Conservation (phyloP, 768 basidiomycete species). For the Gloeophyllum trabeum region DNA sequence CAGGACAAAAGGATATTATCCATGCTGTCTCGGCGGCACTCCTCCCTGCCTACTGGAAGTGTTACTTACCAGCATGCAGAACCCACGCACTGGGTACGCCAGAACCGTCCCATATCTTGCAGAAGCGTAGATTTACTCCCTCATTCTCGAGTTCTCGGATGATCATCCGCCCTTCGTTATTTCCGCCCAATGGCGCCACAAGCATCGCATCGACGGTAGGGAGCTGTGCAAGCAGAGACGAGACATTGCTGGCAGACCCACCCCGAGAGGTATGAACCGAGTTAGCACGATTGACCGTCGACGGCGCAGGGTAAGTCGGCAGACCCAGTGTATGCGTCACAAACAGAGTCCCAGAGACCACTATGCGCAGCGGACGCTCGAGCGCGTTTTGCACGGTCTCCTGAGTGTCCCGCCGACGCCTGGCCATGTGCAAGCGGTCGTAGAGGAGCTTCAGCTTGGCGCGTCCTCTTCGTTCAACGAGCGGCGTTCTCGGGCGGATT, state of each 20-base stretch:
- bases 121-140: constrained; percentile 60
- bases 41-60: not conserved
- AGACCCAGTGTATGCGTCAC: constrained; percentile 61
- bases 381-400: constrained; percentile 1
- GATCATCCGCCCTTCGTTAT: constrained; percentile 55
- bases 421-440: not conserved
- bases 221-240: constrained; percentile 67
- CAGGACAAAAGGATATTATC: too few species aligned
- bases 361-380: constrained; percentile 45
- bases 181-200: constrained; percentile 65
- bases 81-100: constrained; percentile 80
- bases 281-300: constrained; percentile 56
- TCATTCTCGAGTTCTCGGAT: constrained; percentile 52
- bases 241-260: constrained; percentile 60
- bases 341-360: constrained; percentile 76
- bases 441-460: too few species aligned
- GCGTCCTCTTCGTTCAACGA: too few species aligned
- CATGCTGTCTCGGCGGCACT: too few species aligned
- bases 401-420: not conserved
- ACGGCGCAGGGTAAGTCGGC: constrained; percentile 45
- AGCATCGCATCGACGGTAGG: constrained; percentile 52
- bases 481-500: too few species aligned
- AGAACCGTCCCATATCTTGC: constrained; percentile 61
- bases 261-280: constrained; percentile 58
- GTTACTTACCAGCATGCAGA: constrained; percentile 49